These are phyloP conservation scores for Botrytis deweyae DNA, from an alignment of 2,329 filamentous ascomycete genomes.

Conservation along the genomic window DNA sequence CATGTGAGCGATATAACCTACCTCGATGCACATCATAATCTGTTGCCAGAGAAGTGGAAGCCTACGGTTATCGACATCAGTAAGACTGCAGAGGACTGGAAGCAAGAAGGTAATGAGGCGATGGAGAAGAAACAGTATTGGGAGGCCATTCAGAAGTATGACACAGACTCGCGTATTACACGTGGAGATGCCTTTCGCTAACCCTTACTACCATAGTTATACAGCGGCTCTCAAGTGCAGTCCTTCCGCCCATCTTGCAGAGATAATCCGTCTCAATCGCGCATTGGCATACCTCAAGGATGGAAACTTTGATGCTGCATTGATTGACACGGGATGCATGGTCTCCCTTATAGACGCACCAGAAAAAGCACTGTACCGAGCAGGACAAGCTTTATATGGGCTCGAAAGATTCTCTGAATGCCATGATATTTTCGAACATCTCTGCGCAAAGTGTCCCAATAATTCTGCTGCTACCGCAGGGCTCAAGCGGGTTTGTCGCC, in stretches of 20 bases:
- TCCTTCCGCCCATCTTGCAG: constrained; percentile 40
- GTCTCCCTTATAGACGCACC: neutral
- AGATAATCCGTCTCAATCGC: constrained; percentile 40
- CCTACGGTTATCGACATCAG: constrained; percentile 3
- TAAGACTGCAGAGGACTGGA: constrained; percentile 19
- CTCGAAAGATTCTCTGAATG: constrained; percentile 22
- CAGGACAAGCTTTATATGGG: constrained; percentile 21
- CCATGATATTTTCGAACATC: constrained; percentile 16
- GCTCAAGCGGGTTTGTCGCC: constrained; percentile 18
- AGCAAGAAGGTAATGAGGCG: constrained; percentile 21
- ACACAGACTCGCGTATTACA: neutral
- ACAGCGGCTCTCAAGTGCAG: constrained; percentile 24
- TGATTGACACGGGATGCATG: constrained; percentile 33
- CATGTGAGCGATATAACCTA: constrained; percentile 36
- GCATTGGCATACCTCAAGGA: constrained; percentile 39
- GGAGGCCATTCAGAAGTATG: constrained; percentile 21
- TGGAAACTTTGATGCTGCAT: constrained; percentile 40
- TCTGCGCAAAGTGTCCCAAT: constrained; percentile 21
- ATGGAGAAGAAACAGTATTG: constrained; percentile 15
- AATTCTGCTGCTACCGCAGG: constrained; percentile 13
- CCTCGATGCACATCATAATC: constrained; percentile 10
- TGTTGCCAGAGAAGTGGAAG: constrained; percentile 16
- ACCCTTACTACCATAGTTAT: constrained; percentile 31
- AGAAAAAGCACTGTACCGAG: constrained; percentile 22
- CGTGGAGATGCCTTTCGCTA: constrained; percentile 28